Evolutionary conservation across 2,329 filamentous ascomycete genomes (phyloP).

Genomic region (Laburnicola sp.): DNA sequence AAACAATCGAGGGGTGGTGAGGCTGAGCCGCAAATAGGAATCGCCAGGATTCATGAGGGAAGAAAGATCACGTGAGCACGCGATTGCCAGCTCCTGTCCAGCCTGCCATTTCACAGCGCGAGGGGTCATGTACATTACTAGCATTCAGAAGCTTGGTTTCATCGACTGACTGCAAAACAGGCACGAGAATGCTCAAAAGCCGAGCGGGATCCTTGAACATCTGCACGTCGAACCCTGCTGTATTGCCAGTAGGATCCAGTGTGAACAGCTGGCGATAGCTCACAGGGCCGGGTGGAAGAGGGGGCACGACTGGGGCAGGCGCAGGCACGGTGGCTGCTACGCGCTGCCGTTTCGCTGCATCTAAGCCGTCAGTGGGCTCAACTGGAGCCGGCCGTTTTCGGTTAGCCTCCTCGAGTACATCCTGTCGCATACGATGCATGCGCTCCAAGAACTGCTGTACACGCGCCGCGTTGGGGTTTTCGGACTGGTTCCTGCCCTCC

Average conservation of each 20-base stretch:
- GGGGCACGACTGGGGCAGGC: conserved; percentile 60
- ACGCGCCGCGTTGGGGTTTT: conserved; percentile 73
- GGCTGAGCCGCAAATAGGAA: background rate
- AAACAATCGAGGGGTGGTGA: background rate
- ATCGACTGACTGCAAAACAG: conserved; percentile 74
- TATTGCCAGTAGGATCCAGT: conserved; percentile 72
- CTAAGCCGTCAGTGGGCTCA: conserved; percentile 71
- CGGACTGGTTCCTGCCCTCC: conserved; percentile 56
- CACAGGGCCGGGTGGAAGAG: conserved; percentile 73
- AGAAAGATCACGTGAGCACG: conserved; percentile 13
- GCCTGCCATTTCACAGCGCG: background rate
- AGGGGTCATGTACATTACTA: conserved; percentile 62
- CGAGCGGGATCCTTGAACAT: conserved; percentile 71
- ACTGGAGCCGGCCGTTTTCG: conserved; percentile 75
- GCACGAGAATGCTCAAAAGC: conserved; percentile 79
- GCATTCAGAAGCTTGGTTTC: conserved; percentile 69
- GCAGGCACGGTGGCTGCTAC: conserved; percentile 58
- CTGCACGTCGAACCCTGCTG: conserved; percentile 81
- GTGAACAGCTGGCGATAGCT: conserved; percentile 85
- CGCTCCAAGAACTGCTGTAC: conserved; percentile 89
- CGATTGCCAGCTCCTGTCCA: background rate
- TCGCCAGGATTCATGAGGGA: no score
- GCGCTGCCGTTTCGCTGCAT: conserved; percentile 79
- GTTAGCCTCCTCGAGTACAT: conserved; percentile 76
- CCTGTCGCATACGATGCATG: conserved; percentile 74